These are phyloP conservation scores for Zasmidium citrigriseum DNA, from an alignment of 2,329 filamentous ascomycete species.

Conservation along the genomic window DNA sequence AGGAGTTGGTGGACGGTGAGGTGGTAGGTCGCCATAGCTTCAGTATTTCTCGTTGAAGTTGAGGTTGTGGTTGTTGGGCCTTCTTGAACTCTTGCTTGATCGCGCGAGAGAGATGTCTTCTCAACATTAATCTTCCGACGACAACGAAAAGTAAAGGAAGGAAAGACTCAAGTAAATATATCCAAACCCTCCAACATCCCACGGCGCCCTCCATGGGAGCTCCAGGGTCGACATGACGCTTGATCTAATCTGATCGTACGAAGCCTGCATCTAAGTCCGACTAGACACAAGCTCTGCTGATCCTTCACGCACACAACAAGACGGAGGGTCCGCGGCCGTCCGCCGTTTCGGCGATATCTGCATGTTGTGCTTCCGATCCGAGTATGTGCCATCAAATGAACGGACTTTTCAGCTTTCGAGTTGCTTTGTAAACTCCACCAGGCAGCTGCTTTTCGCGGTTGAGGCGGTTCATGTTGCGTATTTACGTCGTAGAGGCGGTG, in stretches of 20 bases:
- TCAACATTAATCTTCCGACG: not conserved
- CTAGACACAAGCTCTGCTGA: not conserved
- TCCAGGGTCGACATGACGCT: not conserved
- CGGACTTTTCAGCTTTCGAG: no score
- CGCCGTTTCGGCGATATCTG: no score
- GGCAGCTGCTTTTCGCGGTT: not conserved
- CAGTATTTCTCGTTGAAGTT: not conserved
- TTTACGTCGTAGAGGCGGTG: not conserved
- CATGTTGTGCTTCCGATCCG: no score
- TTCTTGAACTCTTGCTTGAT: not conserved
- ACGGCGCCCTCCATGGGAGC: not conserved
- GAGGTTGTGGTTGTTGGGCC: not conserved
- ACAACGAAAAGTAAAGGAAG: not conserved
- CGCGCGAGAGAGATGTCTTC: not conserved
- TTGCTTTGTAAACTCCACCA: not conserved
- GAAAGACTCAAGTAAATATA: not conserved
- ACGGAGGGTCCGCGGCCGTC: not conserved
- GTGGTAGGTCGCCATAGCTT: constrained; percentile 26
- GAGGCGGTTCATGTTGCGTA: not conserved
- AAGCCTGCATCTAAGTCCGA: not conserved
- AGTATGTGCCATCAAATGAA: no score
- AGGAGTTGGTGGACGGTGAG: constrained; percentile 25
- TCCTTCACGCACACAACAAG: not conserved
- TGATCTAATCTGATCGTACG: not conserved
- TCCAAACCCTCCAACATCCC: not conserved